Evolutionary conservation across 2,329 filamentous ascomycete species (phyloP).

Genomic region (Alternaria tenuissima): DNA sequence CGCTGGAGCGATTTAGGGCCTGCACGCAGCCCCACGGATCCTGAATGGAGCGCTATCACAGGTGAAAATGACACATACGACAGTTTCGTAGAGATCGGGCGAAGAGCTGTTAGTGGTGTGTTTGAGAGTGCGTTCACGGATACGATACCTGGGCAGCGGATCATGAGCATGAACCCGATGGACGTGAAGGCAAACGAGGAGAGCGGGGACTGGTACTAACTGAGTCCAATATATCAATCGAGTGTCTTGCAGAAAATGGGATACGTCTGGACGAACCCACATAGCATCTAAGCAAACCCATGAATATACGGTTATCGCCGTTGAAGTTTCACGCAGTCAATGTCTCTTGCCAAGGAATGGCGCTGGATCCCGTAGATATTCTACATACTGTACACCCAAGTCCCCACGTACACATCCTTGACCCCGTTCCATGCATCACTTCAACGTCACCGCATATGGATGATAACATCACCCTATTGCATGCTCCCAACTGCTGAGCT

Average conservation of each 20-base stretch:
- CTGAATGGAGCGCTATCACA: slow-evolving; percentile 64
- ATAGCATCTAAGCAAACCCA: not conserved
- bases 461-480: slow-evolving; percentile 1
- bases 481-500: not conserved
- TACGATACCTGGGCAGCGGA: slow-evolving; percentile 65
- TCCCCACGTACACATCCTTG: not conserved
- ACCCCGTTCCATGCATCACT: not conserved
- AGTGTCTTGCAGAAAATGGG: not conserved
- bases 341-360: not conserved
- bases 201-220: slow-evolving; percentile 66
- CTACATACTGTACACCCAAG: not conserved
- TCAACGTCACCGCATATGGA: not conserved
- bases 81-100: slow-evolving; percentile 62
- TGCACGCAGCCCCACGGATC: slow-evolving; percentile 53
- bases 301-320: not conserved
- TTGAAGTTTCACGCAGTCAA: not conserved
- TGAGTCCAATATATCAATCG: not conserved
- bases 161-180: slow-evolving; percentile 67
- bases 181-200: slow-evolving; percentile 63
- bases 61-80: slow-evolving; percentile 56
- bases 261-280: not conserved
- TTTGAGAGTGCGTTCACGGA: slow-evolving; percentile 66
- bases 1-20: slow-evolving; percentile 70
- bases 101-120: slow-evolving; percentile 64
- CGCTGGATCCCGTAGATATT: not conserved